Evolutionary conservation across 257 asterid species (phyloP), one percentile per base, ranked within the genome.

Genomic region (Solanum habrochaites): DNA sequence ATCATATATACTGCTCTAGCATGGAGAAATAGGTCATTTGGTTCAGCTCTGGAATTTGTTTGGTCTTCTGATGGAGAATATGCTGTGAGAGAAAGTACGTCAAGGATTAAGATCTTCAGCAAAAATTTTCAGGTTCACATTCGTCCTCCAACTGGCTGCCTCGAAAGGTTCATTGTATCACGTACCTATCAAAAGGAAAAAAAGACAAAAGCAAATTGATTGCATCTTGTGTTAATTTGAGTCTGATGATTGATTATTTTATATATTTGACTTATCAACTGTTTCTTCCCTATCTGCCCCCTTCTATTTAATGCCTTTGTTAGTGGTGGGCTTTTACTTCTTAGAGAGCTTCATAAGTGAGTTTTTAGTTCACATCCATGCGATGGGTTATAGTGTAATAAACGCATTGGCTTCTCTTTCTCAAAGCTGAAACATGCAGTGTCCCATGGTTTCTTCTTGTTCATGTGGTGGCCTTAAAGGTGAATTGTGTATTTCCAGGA

Each of bases 31-130:
- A 93, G 96, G 91, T 97, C 99, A 71, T 97, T 94, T 90, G 99
- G 99, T 81, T 92, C 98, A 3, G 99, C 99, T 40, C 90, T 97
- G 94, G 99, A 97, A 85, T 90, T 97, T 85, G 99, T 96, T 62
- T 97, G 99, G 99, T 97, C 99, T 69, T 87, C 95, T 27, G 99
- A 97, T 86, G 99, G 99, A 85, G 99, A 97, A 91, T 94, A 93
- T 94, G 99, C 99, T 90, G 96, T 96, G 88, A 93, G 98, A 90
- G 99, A 97, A 94, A 97, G 98, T 83, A 94, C 99, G 75, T 93
- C 98, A 13, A 97, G 91, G 94, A 95, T 97, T 85, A 97, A 96
- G 94, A 92, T 95, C 86, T 95, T 93, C 87, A 93, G 93, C 85
- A 96, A 96, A 92, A 94, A 87, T 90, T 95, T 95, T 73, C 88